Base-by-base conservation (phyloP, 176 grass and related monocot species). In the Paspalum notatum region DNA sequence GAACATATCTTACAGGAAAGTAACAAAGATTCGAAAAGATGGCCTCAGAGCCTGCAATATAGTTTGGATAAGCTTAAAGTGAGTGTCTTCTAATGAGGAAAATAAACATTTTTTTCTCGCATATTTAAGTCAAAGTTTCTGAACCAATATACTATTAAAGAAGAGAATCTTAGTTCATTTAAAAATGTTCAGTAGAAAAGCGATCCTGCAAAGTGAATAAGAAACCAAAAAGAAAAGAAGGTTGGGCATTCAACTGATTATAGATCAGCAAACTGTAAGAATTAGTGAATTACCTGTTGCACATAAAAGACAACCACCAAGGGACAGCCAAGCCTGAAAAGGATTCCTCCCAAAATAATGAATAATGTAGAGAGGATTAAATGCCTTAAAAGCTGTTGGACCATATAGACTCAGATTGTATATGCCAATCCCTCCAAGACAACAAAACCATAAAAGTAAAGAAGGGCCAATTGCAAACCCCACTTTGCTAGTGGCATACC, bases 391-490 rank as follows among this genome's bases (percentile, higher is more conserved):
- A 68, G 91, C 92, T 79, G 86, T 27, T 7, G 25, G 46, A 14
- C 92, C 92, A 83, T 95, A 98, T 79, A 70, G 90, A 84, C 81
- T 73, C 58, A 98, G 84, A 90, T 98, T 98, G 79, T 85, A 98
- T 74, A 93, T 88, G 75, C 92, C 90, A 58, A 98, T 89, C 63
- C 81, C 87, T 77, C 95, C 95, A 59, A 98, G 90, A 66, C 82
- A 98, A 60, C 85, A 93, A 93, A 98, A 98, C 95, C 95, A 98
- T 85, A 95, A 79, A 83, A 98, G 90, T 76, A 98, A 95, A 87
- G 78, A 85, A 62, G 95, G 95, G 46, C 95, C 95, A 66, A 98
- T 59, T 46, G 58, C 90, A 92, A 98, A 87, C 24, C 95, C 95
- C 45, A 98, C 85, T 93, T 98, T 98, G 81, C 90, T 95, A 78